Conservation (phyloP, 352 stramenopile species). For the Phytophthora colocasiae region DNA sequence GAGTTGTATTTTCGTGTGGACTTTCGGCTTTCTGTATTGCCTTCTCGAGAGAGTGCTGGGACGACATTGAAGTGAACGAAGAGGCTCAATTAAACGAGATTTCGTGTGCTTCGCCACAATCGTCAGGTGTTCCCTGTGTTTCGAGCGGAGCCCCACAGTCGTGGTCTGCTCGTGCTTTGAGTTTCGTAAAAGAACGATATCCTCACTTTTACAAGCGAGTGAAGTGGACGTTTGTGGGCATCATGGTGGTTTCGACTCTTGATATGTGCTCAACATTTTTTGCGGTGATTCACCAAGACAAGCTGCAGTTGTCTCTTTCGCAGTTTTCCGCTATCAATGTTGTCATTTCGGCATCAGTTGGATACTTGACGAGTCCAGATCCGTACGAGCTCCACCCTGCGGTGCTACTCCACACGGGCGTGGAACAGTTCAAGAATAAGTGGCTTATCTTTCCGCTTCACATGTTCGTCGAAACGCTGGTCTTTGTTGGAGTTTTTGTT, state of each 20-base stretch:
- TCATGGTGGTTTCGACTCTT: conserved; percentile 71
- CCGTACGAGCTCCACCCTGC: conserved; percentile 69
- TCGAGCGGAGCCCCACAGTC: conserved; percentile 5
- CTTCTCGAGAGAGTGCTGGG: conserved; percentile 76
- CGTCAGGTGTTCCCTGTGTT: background rate
- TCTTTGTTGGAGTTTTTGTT: conserved; percentile 79
- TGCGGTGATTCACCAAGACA: conserved; percentile 49
- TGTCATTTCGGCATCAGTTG: conserved; percentile 63
- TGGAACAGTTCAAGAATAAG: conserved; percentile 75
- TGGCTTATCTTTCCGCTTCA: conserved; percentile 80
- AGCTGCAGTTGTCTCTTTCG: conserved; percentile 62
- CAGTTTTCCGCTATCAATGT: conserved; percentile 81
- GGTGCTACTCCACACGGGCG: conserved; percentile 55
- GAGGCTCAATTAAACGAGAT: conserved; percentile 31
- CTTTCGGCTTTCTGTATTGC: conserved; percentile 75
- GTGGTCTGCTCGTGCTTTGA: conserved; percentile 32
- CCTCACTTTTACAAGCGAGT: conserved; percentile 73
- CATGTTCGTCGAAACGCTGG: conserved; percentile 72
- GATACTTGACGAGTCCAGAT: conserved; percentile 73
- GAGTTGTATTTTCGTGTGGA: conserved; percentile 61
- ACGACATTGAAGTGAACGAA: conserved; percentile 64
- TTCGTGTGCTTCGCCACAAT: background rate
- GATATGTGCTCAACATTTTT: conserved; percentile 74
- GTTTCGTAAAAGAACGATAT: conserved; percentile 42
- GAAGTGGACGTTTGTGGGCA: conserved; percentile 82